phyloP scores from a whole-genome alignment of 768 basidiomycete species.

The Galerina marginata region DNA sequence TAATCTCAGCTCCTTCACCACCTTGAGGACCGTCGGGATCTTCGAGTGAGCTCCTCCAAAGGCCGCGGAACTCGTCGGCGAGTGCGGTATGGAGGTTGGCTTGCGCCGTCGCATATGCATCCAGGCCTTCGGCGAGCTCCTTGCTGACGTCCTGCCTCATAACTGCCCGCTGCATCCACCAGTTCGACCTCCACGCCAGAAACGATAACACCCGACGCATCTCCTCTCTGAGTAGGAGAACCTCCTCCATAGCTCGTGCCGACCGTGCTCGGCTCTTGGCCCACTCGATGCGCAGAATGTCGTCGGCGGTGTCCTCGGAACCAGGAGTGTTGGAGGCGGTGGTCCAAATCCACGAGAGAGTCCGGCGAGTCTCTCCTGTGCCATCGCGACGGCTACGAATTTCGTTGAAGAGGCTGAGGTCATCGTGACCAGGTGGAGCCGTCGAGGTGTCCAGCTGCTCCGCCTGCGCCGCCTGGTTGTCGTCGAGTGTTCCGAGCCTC shows the following conservation, averaged over 20 bases:
- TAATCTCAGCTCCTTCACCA: too few relatives aligned
- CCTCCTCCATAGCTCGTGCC: slow-evolving; percentile 23
- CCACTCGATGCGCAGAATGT: slow-evolving; percentile 28
- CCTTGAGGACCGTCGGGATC: not conserved
- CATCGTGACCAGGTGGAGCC: not conserved
- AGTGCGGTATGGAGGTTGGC: slow-evolving; percentile 6
- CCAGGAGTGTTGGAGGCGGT: not conserved
- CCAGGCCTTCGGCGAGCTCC: too few relatives aligned
- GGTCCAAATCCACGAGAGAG: slow-evolving; percentile 11
- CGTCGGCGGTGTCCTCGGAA: slow-evolving; percentile 1
- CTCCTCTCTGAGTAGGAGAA: slow-evolving; percentile 26
- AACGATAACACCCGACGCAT: not conserved
- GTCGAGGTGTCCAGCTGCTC: too few relatives aligned
- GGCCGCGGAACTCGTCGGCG: slow-evolving; percentile 19
- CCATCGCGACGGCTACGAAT: slow-evolving; percentile 1
- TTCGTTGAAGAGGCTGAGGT: slow-evolving; percentile 7
- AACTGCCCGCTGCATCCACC: too few relatives aligned
- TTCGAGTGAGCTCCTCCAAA: slow-evolving; percentile 10
- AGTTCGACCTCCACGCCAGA: not conserved
- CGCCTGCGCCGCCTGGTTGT: slow-evolving; percentile 2
- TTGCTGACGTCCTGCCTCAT: not conserved
- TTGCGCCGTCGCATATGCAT: too few relatives aligned
- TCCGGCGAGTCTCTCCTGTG: slow-evolving; percentile 7
- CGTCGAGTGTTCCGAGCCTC: slow-evolving; percentile 25
- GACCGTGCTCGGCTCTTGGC: slow-evolving; percentile 24